A percentile compares a stretch with the other conserved stretches of the same genome.
Conservation (phyloP, 345 rosid genomes). For the Rhodomyrtus tomentosa region DNA sequence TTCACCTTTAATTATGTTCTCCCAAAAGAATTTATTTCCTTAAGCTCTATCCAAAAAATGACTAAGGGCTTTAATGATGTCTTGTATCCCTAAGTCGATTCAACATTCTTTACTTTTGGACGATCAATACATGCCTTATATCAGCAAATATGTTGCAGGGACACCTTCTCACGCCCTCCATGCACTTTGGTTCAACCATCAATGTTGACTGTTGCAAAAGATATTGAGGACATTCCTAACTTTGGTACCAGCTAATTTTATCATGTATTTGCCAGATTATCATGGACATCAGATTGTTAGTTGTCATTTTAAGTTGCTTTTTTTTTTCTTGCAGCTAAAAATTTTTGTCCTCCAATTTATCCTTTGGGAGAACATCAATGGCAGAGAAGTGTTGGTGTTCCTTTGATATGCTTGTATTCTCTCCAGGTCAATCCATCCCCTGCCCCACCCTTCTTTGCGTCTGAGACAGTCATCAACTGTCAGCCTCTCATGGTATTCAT, state of each 20-base stretch:
- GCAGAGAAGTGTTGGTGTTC: slow-evolving; percentile 51
- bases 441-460: slow-evolving; percentile 65
- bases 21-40: not conserved
- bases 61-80: not conserved
- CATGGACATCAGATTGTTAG: not conserved
- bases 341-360: slow-evolving; percentile 84
- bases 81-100: not conserved
- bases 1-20: not conserved
- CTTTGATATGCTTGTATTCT: slow-evolving; percentile 70
- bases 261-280: not conserved
- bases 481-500: slow-evolving; percentile 84
- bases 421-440: slow-evolving; percentile 95
- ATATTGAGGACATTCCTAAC: slow-evolving; percentile 41
- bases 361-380: slow-evolving; percentile 68
- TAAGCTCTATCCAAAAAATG: not conserved
- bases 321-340: slow-evolving; percentile 32
- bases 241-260: slow-evolving; percentile 45
- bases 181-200: slow-evolving; percentile 93
- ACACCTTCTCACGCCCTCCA: slow-evolving; percentile 73
- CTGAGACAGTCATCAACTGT: slow-evolving; percentile 74
- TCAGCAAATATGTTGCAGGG: slow-evolving; percentile 45
- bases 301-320: not conserved
- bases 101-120: not conserved
- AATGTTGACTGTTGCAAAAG: slow-evolving; percentile 40
- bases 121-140: not conserved